A percentile compares a stretch with the other conserved stretches of the same genome.
These are phyloP conservation scores for Albizia julibrissin DNA, from an alignment of 306 rosid genomes.

Conservation along the genomic window DNA sequence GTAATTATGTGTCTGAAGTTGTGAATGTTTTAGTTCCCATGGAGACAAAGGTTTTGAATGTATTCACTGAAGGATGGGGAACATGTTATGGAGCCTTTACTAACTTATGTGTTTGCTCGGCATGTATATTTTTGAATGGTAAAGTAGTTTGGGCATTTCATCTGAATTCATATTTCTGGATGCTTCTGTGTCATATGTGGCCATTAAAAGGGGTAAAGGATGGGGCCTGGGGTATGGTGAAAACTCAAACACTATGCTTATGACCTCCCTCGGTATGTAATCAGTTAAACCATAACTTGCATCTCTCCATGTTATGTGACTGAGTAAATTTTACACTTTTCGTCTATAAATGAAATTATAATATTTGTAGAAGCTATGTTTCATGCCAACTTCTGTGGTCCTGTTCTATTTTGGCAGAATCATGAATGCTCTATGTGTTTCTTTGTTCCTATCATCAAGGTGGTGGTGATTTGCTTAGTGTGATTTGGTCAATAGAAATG, in stretches of 20 bases:
- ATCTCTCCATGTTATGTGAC: not conserved
- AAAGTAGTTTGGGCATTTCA: slow-evolving; percentile 7
- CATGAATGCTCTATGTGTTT: not conserved
- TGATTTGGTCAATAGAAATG: not conserved
- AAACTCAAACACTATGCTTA: slow-evolving; percentile 8
- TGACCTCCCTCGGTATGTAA: not conserved
- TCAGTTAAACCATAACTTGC: slow-evolving; percentile 1
- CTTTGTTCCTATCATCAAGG: not conserved
- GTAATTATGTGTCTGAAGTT: slow-evolving; percentile 19
- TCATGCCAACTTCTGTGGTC: not conserved
- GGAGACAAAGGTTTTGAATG: slow-evolving; percentile 9
- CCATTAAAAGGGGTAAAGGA: not conserved
- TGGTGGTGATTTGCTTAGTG: not conserved
- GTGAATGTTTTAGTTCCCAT: not conserved
- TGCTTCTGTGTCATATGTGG: slow-evolving; percentile 22
- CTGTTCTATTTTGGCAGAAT: slow-evolving; percentile 11
- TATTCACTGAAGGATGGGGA: slow-evolving; percentile 16
- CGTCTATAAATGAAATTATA: slow-evolving; percentile 18
- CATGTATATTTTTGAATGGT: slow-evolving; percentile 1
- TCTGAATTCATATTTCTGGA: slow-evolving; percentile 9
- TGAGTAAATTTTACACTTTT: not conserved
- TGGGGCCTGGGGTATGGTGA: not conserved
- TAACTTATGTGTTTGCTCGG: slow-evolving; percentile 18
- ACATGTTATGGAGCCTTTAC: slow-evolving; percentile 25
- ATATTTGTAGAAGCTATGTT: not conserved